Percentiles rank a stretch among this genome's conserved stretches.
These are phyloP conservation scores for Vanrija pseudolonga DNA, from an alignment of 1,284 basidiomycete species.

Conservation along the genomic window DNA sequence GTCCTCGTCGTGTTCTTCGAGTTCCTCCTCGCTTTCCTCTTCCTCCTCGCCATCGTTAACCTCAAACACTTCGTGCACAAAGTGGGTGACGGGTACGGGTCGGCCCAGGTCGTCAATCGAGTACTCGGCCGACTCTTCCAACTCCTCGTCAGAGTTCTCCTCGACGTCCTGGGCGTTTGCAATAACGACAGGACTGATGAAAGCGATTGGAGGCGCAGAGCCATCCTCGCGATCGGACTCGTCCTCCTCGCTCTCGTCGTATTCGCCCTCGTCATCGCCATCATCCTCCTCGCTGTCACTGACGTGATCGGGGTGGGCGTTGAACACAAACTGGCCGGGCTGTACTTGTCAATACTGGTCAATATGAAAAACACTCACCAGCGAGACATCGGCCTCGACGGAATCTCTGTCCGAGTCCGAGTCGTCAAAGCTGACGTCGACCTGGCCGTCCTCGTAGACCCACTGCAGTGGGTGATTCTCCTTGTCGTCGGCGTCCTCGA, in stretches of 20 bases:
- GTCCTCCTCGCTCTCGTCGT: constrained; percentile 4
- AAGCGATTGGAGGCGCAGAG: too few relatives aligned
- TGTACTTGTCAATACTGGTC: constrained; percentile 2
- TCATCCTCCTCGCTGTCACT: constrained; percentile 11
- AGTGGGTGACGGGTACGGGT: too few relatives aligned
- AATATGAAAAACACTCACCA: constrained; percentile 21
- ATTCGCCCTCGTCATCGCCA: background rate
- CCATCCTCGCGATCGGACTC: background rate
- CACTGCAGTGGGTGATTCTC: constrained; percentile 22
- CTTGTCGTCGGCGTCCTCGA: constrained; percentile 16
- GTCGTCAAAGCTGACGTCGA: constrained; percentile 23
- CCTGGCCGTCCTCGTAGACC: constrained; percentile 30
- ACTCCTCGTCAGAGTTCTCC: background rate
- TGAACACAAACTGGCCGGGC: constrained; percentile 25
- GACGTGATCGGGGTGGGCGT: constrained; percentile 9
- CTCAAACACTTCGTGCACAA: background rate
- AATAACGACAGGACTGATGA: too few relatives aligned
- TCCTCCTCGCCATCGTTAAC: constrained; percentile 1
- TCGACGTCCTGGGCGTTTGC: background rate
- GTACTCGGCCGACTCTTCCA: background rate
- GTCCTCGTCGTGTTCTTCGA: constrained; percentile 1
- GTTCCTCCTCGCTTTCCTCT: background rate
- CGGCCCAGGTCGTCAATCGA: background rate
- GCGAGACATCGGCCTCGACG: constrained; percentile 33
- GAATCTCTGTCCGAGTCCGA: constrained; percentile 34